Evolutionary conservation across 2,329 filamentous ascomycete species (phyloP).

Genomic region (Colletotrichum sp.): DNA sequence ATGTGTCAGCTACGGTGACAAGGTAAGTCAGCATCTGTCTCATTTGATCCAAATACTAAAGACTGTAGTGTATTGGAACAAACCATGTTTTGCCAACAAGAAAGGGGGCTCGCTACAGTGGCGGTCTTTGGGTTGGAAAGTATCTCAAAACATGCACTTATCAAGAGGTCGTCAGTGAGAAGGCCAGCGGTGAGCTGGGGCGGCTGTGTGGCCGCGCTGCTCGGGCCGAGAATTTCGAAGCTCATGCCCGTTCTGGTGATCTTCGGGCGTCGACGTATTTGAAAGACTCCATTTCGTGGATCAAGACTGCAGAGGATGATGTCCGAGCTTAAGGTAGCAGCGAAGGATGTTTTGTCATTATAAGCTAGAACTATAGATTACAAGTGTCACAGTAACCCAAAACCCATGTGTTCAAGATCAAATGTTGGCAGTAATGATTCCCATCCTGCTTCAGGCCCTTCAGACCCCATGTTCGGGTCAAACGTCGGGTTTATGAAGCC

Average conservation of each 20-base stretch:
- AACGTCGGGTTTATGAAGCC: not conserved
- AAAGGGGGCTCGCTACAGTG: conserved; percentile 52
- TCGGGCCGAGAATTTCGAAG: conserved; percentile 57
- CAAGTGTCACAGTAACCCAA: not conserved
- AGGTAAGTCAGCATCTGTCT: conserved; percentile 34
- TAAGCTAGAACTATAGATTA: not conserved
- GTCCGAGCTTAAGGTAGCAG: not conserved
- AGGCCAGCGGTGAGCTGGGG: conserved; percentile 53
- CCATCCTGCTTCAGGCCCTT: not conserved
- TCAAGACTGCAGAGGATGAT: conserved; percentile 26
- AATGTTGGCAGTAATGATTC: not conserved
- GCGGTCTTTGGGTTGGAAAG: conserved; percentile 61
- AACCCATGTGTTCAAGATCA: not conserved
- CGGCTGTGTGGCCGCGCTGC: conserved; percentile 53
- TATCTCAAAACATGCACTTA: conserved; percentile 58
- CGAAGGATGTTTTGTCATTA: not conserved
- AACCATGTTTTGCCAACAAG: conserved; percentile 59
- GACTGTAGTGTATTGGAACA: conserved; percentile 52
- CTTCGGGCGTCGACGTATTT: conserved; percentile 49
- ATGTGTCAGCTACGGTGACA: conserved; percentile 59
- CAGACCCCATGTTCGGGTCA: not conserved
- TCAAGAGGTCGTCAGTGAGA: conserved; percentile 48
- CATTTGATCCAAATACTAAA: not conserved
- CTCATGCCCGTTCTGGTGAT: conserved; percentile 57
- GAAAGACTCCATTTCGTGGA: conserved; percentile 48